Evolutionary conservation across 2,329 filamentous ascomycete genomes (phyloP).

Genomic region (Fusarium proliferatum): DNA sequence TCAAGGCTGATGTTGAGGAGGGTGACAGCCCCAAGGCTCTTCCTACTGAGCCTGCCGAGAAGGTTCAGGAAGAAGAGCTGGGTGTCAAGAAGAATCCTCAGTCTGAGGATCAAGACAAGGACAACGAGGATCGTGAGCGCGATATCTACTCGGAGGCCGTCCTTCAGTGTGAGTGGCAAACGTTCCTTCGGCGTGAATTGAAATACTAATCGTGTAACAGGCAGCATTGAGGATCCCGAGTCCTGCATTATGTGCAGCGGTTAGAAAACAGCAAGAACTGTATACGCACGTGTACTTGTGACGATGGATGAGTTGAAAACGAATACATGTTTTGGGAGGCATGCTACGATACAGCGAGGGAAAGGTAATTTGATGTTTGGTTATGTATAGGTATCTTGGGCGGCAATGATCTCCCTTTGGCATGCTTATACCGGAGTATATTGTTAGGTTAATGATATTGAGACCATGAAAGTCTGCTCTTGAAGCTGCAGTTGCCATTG

Average conservation of each 20-base stretch:
- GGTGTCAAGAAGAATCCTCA: conserved; percentile 64
- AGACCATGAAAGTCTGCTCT: conserved; percentile 12
- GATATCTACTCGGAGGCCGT: conserved; percentile 97
- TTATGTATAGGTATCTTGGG: conserved; percentile 29
- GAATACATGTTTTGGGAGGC: conserved; percentile 42
- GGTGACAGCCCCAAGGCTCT: conserved; percentile 84
- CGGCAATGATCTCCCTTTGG: conserved; percentile 23
- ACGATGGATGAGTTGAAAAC: conserved; percentile 48
- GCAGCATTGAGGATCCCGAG: conserved; percentile 97
- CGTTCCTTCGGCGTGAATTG: background rate
- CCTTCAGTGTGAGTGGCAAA: conserved; percentile 76
- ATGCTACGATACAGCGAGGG: conserved; percentile 35
- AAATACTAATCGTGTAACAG: conserved; percentile 57
- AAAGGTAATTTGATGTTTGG: conserved; percentile 40
- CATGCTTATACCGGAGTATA: conserved; percentile 37
- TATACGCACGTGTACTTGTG: conserved; percentile 43
- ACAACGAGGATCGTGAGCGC: conserved; percentile 79
- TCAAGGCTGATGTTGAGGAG: conserved; percentile 82
- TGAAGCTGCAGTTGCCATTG: conserved; percentile 13
- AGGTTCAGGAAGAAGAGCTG: conserved; percentile 73
- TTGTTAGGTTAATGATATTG: conserved; percentile 23
- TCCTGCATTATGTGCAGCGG: conserved; percentile 97
- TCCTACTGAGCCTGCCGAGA: conserved; percentile 74
- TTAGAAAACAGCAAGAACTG: conserved; percentile 57
- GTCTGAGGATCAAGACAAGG: conserved; percentile 77